A percentile compares a stretch with the other conserved stretches of the same genome.
These are phyloP conservation scores for Russula sp. DNA, from an alignment of 768 basidiomycete genomes.

Conservation along the genomic window DNA sequence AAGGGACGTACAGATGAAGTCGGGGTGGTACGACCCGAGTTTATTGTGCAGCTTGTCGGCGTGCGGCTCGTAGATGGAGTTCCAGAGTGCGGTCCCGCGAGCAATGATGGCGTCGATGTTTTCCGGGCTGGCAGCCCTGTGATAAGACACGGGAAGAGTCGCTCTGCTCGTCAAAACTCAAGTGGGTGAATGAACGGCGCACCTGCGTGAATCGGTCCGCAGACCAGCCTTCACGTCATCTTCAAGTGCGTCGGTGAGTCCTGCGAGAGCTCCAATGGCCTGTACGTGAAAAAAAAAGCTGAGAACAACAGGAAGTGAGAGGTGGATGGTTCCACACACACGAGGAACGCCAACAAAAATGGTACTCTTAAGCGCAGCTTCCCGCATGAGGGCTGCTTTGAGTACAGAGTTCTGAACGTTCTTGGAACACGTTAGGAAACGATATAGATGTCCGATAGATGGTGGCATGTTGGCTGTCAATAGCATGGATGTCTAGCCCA, in stretches of 20 bases:
- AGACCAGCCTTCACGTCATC: constrained; percentile 71
- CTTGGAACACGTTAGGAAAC: constrained; percentile 55
- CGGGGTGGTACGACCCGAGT: constrained; percentile 82
- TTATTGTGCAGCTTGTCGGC: constrained; percentile 84
- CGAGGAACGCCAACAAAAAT: constrained; percentile 86
- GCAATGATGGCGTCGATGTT: constrained; percentile 62
- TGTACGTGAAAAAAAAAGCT: constrained; percentile 6
- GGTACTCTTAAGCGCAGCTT: constrained; percentile 82
- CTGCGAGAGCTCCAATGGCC: constrained; percentile 79
- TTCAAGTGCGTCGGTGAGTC: constrained; percentile 68
- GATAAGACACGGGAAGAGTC: neutral
- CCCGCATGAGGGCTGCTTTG: constrained; percentile 80
- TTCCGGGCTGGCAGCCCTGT: constrained; percentile 30
- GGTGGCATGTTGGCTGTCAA: constrained; percentile 77
- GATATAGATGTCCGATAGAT: constrained; percentile 73
- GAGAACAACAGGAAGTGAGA: neutral
- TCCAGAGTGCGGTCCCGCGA: constrained; percentile 71
- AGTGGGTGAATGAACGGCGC: constrained; percentile 16
- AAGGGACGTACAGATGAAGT: constrained; percentile 76
- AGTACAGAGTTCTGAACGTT: constrained; percentile 41
- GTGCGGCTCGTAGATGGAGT: constrained; percentile 84
- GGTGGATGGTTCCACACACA: constrained; percentile 33
- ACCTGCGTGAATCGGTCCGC: constrained; percentile 49
- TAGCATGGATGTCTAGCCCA: constrained; percentile 65
- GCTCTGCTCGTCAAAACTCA: constrained; percentile 5